Evolutionary conservation across 2,329 filamentous ascomycete genomes (phyloP), one percentile per base, ranked within the genome.

Genomic region (Stachybotrys chlorohalonatus): DNA sequence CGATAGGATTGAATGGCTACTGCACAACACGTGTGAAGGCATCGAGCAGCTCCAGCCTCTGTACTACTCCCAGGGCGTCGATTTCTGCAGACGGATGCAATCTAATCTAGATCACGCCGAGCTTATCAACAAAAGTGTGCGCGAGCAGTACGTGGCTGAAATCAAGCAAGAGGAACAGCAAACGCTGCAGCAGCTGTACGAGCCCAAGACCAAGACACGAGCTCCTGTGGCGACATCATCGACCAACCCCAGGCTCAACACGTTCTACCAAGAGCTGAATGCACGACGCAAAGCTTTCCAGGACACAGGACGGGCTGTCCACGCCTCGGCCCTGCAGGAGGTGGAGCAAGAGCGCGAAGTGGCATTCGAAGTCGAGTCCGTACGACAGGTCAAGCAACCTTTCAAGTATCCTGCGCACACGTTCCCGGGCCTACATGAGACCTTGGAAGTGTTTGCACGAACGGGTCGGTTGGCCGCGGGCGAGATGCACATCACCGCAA

Each of bases 1-100:
- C 5, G 15, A 13, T 13, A 62, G 60, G 8, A 61, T 64, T 9
- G 54, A 62, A 47, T 87, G 85, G 85, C 73, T 87, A 0, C 70
- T 88, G 0, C 73, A 84, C 52, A 81, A 86, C 54, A 85, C 83
- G 0, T 87, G 84, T 55, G 68, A 72, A 11, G 75, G 69, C 1
- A 83, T 82, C 15, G 80, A 84, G 57, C 78, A 85, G 47, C 62
- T 86, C 0, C 79, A 81, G 47, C 75, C 78, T 0, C 68, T 87
- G 0, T 84, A 84, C 59, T 74, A 77, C 36, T 72, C 81, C 0
- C 84, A 87, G 60, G 83, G 83, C 0, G 66, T 71, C 5, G 81
- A 86, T 55, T 87, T 80, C 57, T 81, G 82, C 54, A 73, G 74
- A 1, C 75, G 83, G 2, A 74, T 70, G 6, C 73, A 86, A 52